Percentiles rank a stretch among this genome's conserved stretches.
Evolutionary conservation across 140 eudicot species (phyloP).

Genomic region (Ambrosia hybrid): DNA sequence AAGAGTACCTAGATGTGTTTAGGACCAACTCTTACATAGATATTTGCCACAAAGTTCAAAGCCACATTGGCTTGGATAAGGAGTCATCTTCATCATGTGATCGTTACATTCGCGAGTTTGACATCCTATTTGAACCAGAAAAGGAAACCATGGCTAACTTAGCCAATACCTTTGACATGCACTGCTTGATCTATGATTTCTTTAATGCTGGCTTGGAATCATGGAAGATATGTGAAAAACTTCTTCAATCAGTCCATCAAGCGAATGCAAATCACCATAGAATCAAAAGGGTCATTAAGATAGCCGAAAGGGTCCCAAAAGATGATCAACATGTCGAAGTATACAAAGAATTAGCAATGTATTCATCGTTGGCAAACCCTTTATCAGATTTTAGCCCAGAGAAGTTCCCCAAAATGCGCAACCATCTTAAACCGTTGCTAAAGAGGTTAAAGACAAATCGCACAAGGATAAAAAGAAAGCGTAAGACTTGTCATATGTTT

Average conservation of each 20-base stretch:
- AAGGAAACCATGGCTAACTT: slow-evolving; percentile 45
- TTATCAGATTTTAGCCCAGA: slow-evolving; percentile 28
- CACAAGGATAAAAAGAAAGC: slow-evolving; percentile 41
- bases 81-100: slow-evolving; percentile 23
- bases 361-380: slow-evolving; percentile 44
- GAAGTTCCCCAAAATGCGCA: slow-evolving; percentile 35
- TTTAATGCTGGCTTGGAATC: slow-evolving; percentile 53
- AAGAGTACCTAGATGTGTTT: slow-evolving; percentile 55
- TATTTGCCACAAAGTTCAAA: slow-evolving; percentile 50
- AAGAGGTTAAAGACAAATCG: slow-evolving; percentile 29
- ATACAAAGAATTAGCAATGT: slow-evolving; percentile 41
- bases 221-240: slow-evolving; percentile 43
- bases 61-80: slow-evolving; percentile 25
- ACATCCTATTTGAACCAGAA: slow-evolving; percentile 45
- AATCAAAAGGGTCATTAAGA: slow-evolving; percentile 38
- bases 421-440: slow-evolving; percentile 28
- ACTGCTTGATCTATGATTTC: slow-evolving; percentile 46
- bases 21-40: slow-evolving; percentile 81
- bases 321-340: background rate
- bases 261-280: slow-evolving; percentile 38
- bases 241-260: slow-evolving; percentile 48
- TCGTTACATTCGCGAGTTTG: slow-evolving; percentile 31
- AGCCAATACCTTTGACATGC: slow-evolving; percentile 29
- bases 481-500: slow-evolving; percentile 27
- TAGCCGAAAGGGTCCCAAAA: slow-evolving; percentile 27